A percentile compares a stretch with the other conserved stretches of the same genome.
phyloP scores from a whole-genome alignment of 1,139 yeast genomes.

The Taphrina flavorubra region DNA sequence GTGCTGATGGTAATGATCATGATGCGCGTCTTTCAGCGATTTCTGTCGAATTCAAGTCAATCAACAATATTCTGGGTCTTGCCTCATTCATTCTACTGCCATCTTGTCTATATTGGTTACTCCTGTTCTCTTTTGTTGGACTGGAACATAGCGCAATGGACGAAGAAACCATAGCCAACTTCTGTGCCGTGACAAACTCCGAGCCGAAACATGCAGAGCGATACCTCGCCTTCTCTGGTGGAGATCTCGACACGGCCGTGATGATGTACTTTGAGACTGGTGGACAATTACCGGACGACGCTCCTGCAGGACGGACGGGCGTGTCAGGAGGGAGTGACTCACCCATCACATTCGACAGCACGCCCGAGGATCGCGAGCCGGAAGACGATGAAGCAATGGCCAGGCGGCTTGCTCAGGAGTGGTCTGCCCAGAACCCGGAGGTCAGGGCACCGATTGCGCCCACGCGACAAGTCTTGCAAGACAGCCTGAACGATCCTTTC shows the following conservation, averaged over 20 bases:
- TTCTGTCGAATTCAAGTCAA: neutral
- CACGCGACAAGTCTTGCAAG: constrained; percentile 78
- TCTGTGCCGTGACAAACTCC: constrained; percentile 83
- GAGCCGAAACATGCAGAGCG: constrained; percentile 74
- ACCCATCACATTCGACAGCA: constrained; percentile 1
- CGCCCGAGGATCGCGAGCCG: constrained; percentile 46
- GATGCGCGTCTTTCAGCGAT: neutral
- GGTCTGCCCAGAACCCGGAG: constrained; percentile 48
- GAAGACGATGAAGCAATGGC: constrained; percentile 67
- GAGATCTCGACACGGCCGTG: constrained; percentile 82
- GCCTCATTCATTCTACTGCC: neutral
- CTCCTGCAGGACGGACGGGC: constrained; percentile 44
- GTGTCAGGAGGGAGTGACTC: constrained; percentile 39
- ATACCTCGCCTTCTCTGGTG: constrained; percentile 78
- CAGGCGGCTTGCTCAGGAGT: constrained; percentile 66
- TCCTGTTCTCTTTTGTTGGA: neutral
- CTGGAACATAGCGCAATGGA: neutral
- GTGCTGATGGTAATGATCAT: neutral
- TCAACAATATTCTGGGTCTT: neutral
- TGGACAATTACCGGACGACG: constrained; percentile 52
- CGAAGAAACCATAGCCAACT: constrained; percentile 66
- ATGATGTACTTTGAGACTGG: constrained; percentile 82
- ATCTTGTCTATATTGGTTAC: neutral
- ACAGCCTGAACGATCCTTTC: constrained; percentile 45
- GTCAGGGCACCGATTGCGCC: constrained; percentile 82